Evolutionary conservation across 805 yeast species (phyloP), one percentile per base, ranked within the genome.

Genomic region (Wickerhamomyces pijperi): DNA sequence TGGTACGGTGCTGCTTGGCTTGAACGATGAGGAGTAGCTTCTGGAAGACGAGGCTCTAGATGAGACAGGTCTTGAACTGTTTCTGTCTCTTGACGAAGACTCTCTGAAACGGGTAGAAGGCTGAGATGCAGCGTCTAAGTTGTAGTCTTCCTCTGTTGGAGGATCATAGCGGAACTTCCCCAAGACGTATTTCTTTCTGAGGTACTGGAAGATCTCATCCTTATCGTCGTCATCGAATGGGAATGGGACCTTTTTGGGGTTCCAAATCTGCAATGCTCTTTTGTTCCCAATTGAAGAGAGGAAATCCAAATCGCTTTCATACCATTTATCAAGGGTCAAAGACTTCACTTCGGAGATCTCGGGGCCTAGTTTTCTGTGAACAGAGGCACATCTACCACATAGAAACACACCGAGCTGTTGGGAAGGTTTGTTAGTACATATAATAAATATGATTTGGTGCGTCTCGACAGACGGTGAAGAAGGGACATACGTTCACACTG

Each of bases 321-420:
- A 47, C 95, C 95, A 85, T 3, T 64, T 59, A 48, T 85, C 95
- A 54, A 81, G 64, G 5, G 87, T 76, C 39, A 85, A 61, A 1
- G 88, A 79, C 50, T 82, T 82, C 7, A 83, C 84, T 37, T 65
- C 60, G 5, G 88, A 78, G 12, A 78, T 58, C 32, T 75, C 76
- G 2, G 66, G 49, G 0, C 86, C 83, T 34, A 83, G 63, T 40
- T 72, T 71, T 43, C 85, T 65, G 58, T 85, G 95, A 28, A 78
- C 68, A 3, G 84, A 75, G 8, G 94, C 90, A 67, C 95, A 85
- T 46, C 92, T 64, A 14, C 92, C 92, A 63, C 95, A 85, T 15
- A 85, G 63, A 42, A 85, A 77, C 4, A 83, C 61, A 20, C 94
- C 94, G 34, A 83, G 49, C 33, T 31, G 19, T 31, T 5, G 15